phyloP scores from a whole-genome alignment of 176 grass and related monocot species.

The Triticum turgidum region DNA sequence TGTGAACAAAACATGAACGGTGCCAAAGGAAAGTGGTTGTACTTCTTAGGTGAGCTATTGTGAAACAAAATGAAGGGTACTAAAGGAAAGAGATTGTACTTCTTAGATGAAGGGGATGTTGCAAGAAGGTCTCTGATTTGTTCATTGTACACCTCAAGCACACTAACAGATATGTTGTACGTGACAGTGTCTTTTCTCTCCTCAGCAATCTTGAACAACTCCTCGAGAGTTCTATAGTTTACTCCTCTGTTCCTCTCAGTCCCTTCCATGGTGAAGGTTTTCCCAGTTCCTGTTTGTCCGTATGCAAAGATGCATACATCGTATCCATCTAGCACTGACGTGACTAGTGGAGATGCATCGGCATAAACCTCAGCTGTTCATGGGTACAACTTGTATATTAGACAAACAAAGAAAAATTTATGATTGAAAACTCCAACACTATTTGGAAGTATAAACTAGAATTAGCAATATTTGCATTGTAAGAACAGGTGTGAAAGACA shows the following conservation, averaged over 20 bases:
- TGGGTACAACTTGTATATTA: conserved; percentile 40
- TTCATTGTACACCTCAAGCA: conserved; percentile 97
- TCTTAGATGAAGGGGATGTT: conserved; percentile 67
- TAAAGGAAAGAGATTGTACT: conserved; percentile 39
- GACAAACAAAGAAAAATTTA: background rate
- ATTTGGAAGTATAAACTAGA: background rate
- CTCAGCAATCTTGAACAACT: conserved; percentile 79
- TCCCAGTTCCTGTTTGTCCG: conserved; percentile 94
- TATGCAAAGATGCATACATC: conserved; percentile 99
- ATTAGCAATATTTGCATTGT: background rate
- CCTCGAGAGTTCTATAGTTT: conserved; percentile 92
- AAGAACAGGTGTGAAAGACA: background rate
- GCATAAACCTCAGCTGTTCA: conserved; percentile 81
- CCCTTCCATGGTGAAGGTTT: conserved; percentile 99
- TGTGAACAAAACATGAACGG: conserved; percentile 22
- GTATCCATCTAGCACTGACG: conserved; percentile 92
- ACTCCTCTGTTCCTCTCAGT: conserved; percentile 83
- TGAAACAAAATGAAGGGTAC: background rate
- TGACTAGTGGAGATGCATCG: conserved; percentile 92
- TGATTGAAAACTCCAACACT: background rate
- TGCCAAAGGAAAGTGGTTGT: conserved; percentile 8
- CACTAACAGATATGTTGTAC: conserved; percentile 79
- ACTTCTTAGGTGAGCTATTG: conserved; percentile 66
- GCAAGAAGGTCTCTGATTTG: conserved; percentile 86
- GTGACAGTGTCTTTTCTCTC: conserved; percentile 86